phyloP scores from a whole-genome alignment of 2,329 filamentous ascomycete species.

The Talaromyces verruculosus region DNA sequence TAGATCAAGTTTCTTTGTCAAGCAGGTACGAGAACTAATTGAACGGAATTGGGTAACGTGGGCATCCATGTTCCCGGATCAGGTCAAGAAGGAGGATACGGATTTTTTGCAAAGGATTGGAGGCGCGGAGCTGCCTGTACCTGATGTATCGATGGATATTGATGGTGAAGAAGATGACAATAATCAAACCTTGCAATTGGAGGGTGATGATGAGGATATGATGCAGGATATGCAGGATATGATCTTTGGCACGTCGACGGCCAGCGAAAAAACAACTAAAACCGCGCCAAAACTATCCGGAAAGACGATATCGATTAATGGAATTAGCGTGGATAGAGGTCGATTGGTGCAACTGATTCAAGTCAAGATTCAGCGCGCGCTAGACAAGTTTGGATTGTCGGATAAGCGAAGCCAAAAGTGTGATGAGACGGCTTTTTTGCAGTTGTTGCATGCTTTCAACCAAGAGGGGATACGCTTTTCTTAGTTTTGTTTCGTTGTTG shows the following conservation, averaged over 20 bases:
- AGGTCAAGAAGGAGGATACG: conserved; percentile 19
- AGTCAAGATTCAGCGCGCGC: conserved; percentile 80
- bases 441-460: conserved; percentile 79
- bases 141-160: conserved; percentile 12
- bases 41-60: conserved; percentile 22
- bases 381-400: conserved; percentile 77
- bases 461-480: conserved; percentile 75
- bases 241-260: conserved; percentile 39
- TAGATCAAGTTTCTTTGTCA: conserved; percentile 75
- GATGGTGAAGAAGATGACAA: conserved; percentile 29
- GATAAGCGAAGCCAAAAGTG: conserved; percentile 82
- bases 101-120: conserved; percentile 33
- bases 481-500: conserved; percentile 1
- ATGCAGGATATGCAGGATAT: conserved; percentile 23
- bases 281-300: conserved; percentile 60
- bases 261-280: conserved; percentile 54
- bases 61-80: conserved; percentile 21
- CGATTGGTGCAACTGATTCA: conserved; percentile 73
- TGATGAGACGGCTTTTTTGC: conserved; percentile 89
- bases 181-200: not conserved
- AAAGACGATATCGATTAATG: conserved; percentile 20
- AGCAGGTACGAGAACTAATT: conserved; percentile 20
- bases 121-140: conserved; percentile 45
- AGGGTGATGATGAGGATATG: conserved; percentile 60
- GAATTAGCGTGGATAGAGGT: conserved; percentile 18